Evolutionary conservation across 2,329 filamentous ascomycete species (phyloP), one percentile per base, ranked within the genome.

Genomic region (Metarhizium guizhouense): DNA sequence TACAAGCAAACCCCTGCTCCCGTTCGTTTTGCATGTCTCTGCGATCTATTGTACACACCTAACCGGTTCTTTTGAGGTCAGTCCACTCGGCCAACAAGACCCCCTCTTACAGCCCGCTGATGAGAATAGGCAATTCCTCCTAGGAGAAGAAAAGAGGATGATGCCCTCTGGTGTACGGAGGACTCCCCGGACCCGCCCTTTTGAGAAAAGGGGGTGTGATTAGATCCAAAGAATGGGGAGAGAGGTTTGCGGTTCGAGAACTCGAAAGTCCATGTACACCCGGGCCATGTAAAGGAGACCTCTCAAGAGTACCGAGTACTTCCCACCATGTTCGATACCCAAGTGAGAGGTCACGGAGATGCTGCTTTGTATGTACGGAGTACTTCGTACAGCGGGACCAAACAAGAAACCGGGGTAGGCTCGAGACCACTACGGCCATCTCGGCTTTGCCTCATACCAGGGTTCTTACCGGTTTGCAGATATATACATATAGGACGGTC

Each of bases 401-500:
- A 48, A 29, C 20, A 48, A 48, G 20, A 48, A n/a, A 16, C 45
- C 14, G 45, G 45, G 45, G 45, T 29, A 8, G 45, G 3, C 25
- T 6, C 13, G 20, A 18, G 11, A 20, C 18, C 3, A 11, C 43
- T 47, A 18, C 8, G 25, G 6, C 6, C 18, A 29, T 2, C 20
- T 48, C 45, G 45, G 29, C 48, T 47, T 29, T 56, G 45, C 47
- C 47, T 36, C n/a, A 51, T 36, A 25, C 38, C 47, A 30, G 29
- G 48, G 43, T 20, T 50, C 14, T 20, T 8, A 29, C 14, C n/a
- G 5, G 14, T 51, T 42, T 18, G 34, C 51, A 53, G 25, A 43
- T 34, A 53, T 53, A 53, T 53, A 53, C 51, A 53, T 53, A 53
- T 47, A 36, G 38, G 6, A 10, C 47, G 6, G 29, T 13, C 51